Evolutionary conservation across 768 basidiomycete species (phyloP).

Genomic region (Leccinum variicolor): DNA sequence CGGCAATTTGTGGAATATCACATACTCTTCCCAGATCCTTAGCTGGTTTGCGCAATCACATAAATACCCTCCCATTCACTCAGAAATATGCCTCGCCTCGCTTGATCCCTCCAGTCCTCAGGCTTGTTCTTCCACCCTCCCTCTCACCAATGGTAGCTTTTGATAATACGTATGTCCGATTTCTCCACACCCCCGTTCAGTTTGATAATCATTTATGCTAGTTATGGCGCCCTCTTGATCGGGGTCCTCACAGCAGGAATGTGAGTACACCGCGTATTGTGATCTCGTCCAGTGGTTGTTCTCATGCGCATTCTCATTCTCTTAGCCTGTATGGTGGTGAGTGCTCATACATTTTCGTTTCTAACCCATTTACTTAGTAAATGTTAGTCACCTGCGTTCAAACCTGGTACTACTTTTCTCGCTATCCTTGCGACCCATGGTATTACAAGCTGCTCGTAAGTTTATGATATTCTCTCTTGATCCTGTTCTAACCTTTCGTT

Average conservation of each 20-base stretch:
- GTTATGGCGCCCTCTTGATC: slow-evolving; percentile 50
- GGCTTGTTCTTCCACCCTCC: not conserved
- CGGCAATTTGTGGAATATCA: not conserved
- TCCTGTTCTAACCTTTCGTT: not conserved
- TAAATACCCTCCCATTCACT: slow-evolving; percentile 2
- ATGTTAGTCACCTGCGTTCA: slow-evolving; percentile 52
- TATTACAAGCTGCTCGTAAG: slow-evolving; percentile 44
- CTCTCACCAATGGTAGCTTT: slow-evolving; percentile 12
- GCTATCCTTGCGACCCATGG: slow-evolving; percentile 48
- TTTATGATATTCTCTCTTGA: not conserved
- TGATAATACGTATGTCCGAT: slow-evolving; percentile 34
- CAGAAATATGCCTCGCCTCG: not conserved
- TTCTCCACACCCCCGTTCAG: not conserved
- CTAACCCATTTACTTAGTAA: not conserved
- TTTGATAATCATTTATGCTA: slow-evolving; percentile 15
- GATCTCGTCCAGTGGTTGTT: not conserved
- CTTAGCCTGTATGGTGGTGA: slow-evolving; percentile 50
- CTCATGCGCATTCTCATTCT: slow-evolving; percentile 2
- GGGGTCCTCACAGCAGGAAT: slow-evolving; percentile 46
- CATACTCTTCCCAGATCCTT: not conserved
- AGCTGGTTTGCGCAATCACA: not conserved
- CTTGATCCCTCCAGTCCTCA: not conserved
- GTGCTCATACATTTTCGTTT: slow-evolving; percentile 1
- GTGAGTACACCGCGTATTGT: slow-evolving; percentile 33
- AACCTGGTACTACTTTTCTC: slow-evolving; percentile 52